A percentile compares a stretch with the other conserved stretches of the same genome.
phyloP scores from a whole-genome alignment of 1,284 basidiomycete species.

The Trametes versicolor region DNA sequence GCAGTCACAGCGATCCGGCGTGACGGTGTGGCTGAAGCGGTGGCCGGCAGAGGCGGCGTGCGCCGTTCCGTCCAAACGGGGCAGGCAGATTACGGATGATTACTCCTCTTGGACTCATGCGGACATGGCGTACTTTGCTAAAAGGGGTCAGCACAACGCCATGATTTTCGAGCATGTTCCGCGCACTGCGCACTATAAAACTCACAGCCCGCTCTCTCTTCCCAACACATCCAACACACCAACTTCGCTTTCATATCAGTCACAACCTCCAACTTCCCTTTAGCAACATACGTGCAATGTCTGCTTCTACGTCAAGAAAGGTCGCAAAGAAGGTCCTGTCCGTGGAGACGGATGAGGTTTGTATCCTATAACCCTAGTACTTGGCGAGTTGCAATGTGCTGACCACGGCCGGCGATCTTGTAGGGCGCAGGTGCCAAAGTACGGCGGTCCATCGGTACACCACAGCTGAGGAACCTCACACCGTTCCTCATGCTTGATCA shows the following conservation, averaged over 20 bases:
- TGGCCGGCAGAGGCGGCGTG: constrained; percentile 31
- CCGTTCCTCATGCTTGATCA: constrained; percentile 94
- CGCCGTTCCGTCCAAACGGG: constrained; percentile 33
- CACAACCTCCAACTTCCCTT: constrained; percentile 11
- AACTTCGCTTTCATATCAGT: constrained; percentile 1
- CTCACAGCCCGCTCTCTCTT: not conserved
- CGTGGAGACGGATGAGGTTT: constrained; percentile 83
- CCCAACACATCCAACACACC: not conserved
- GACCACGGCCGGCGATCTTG: not conserved
- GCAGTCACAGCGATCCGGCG: constrained; percentile 4
- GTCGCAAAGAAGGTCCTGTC: constrained; percentile 83
- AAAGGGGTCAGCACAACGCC: not conserved
- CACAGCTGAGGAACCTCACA: constrained; percentile 80
- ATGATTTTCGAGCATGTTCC: constrained; percentile 31
- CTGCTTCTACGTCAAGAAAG: constrained; percentile 62
- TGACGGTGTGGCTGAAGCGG: constrained; percentile 2
- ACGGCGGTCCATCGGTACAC: constrained; percentile 88
- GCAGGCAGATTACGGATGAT: constrained; percentile 34
- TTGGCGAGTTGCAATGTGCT: not conserved
- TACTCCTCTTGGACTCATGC: not conserved
- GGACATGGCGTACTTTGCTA: not conserved
- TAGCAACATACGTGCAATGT: constrained; percentile 40
- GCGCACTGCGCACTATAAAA: constrained; percentile 23
- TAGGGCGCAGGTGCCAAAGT: constrained; percentile 90
- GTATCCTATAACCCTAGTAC: not conserved